Base-by-base conservation (phyloP, 1,284 basidiomycete genomes). In the Tylopilus orsonianus region DNA sequence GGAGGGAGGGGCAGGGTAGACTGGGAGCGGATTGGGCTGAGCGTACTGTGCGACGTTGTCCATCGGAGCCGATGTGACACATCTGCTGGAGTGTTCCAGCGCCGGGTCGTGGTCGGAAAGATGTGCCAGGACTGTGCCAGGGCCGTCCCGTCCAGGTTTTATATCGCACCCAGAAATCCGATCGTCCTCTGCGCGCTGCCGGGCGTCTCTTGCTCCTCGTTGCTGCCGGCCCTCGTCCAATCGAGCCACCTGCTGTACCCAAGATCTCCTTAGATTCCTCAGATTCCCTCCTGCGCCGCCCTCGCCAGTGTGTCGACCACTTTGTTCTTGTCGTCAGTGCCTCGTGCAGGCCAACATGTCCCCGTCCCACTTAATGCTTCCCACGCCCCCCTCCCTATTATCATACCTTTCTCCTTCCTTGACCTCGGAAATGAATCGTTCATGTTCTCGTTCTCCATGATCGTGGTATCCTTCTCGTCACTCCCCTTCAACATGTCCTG, bases 11-110 rank as follows among this genome's bases (percentile, higher is more conserved):
- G 63, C 49, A 23, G 67, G 62, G 47, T 69, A 70, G 48, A 72
- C 66, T 19, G 64, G 49, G 44, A 71, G 68, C 0, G 66, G 16
- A 36, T 56, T 65, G 27, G 60, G n/a, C 33, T 57, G 29, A 44
- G 48, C 54, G 45, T 65, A 72, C 56, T 71, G 62, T 46, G 67
- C 59, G 56, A 68, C 60, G 61, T 67, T 66, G 55, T 69, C 70
- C 68, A 69, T 69, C 60, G 61, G 60, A 35, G 49, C 62, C 61
- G 64, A 63, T 64, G 62, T 65, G 65, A 69, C 63, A 56, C 64
- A 66, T 69, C 62, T 61, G 65, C 63, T 59, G 35, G 56, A 32
- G 50, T 14, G 32, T 53, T 49, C 55, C 49, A 58, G 48, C 46
- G 60, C 50, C 62, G 44, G 30, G 58, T 58, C 53, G 63, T 64